A percentile compares a stretch with the other conserved stretches of the same genome.
phyloP scores from a whole-genome alignment of 2,329 filamentous ascomycete genomes.

The Ceratocystiopsis brevicomis region DNA sequence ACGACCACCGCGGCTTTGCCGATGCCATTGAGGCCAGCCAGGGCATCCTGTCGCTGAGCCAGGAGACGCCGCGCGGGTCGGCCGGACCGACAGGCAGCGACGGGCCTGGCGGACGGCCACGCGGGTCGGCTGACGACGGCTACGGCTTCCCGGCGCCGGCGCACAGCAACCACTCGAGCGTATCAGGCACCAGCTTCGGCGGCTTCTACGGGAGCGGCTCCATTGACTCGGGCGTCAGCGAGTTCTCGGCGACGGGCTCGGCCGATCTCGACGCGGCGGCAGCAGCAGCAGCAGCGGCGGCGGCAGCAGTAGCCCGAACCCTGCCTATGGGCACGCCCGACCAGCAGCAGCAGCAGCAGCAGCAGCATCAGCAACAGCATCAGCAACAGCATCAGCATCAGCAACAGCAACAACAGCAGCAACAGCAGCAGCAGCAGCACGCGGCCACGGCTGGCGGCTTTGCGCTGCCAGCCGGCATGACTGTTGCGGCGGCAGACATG shows the following conservation, averaged over 20 bases:
- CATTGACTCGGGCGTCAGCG: conserved; percentile 67
- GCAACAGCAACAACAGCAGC: conserved; percentile 44
- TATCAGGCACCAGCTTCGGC: conserved; percentile 67
- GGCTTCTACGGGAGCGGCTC: conserved; percentile 65
- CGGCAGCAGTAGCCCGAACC: no score
- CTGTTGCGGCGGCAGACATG: no score
- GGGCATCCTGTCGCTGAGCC: conserved; percentile 88
- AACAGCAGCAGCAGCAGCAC: conserved; percentile 12
- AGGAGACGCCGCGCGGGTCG: conserved; percentile 69
- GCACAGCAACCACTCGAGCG: conserved; percentile 74
- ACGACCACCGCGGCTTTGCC: conserved; percentile 53
- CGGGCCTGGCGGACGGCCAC: conserved; percentile 14
- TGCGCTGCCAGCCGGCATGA: conserved; percentile 14
- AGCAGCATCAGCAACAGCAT: conserved; percentile 22
- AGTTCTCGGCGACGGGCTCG: conserved; percentile 78
- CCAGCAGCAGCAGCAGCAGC: conserved; percentile 43
- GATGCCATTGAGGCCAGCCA: conserved; percentile 86
- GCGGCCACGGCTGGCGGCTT: not conserved
- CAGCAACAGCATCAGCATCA: conserved; percentile 12
- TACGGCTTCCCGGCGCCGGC: conserved; percentile 55
- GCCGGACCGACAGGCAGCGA: conserved; percentile 19
- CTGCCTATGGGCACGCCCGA: conserved; percentile 53
- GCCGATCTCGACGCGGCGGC: conserved; percentile 60
- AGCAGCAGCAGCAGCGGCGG: conserved; percentile 40
- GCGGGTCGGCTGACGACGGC: not conserved